Evolutionary conservation across 2,329 filamentous ascomycete genomes (phyloP), one percentile per base, ranked within the genome.

Genomic region (Exophiala spinifera): DNA sequence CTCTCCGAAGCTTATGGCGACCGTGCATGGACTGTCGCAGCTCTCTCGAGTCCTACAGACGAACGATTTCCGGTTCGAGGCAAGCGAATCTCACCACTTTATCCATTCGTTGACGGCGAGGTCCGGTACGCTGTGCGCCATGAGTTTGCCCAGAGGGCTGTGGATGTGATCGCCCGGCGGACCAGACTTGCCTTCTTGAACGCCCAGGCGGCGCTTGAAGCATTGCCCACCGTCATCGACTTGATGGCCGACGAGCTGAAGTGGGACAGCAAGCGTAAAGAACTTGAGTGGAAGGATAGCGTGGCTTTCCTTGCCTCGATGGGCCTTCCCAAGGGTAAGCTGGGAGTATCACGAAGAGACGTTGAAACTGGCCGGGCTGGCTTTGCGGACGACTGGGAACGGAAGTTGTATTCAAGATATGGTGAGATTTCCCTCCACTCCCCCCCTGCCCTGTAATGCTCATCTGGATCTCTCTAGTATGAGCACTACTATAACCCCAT

Each of bases 41-140:
- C 88, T 1, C 78, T 96, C 45, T 92, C 88, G 64, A 78, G 81
- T 14, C 85, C 88, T 0, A 95, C 90, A 1, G 82, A 88, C 53
- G 76, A 84, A 65, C 84, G 90, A 46, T 96, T 91, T 78, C 91
- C 91, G 2, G 86, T 91, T 28, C 82, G 89, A 48, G 91, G 91
- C 52, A 83, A 88, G 71, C 86, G 89, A 59, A 87, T 96, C 59
- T 87, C 87, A 2, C 72, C 81, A 14, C 77, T 95, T 23, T 96
- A 96, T 71, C 90, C 91, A 13, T 96, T 94, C 70, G 84, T 96
- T 21, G 91, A 96, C 66, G 91, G 91, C 46, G 92, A 97, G 74
- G 81, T 96, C 37, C 84, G 90, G 51, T 96, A 96, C 69, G 90
- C 90, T 20, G 84, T 95, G 37, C 79, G 85, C 47, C 86, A 95